A percentile compares a stretch with the other conserved stretches of the same genome.
Conservation (phyloP, 1,139 yeast genomes). For the Kodamaea ohmeri region DNA sequence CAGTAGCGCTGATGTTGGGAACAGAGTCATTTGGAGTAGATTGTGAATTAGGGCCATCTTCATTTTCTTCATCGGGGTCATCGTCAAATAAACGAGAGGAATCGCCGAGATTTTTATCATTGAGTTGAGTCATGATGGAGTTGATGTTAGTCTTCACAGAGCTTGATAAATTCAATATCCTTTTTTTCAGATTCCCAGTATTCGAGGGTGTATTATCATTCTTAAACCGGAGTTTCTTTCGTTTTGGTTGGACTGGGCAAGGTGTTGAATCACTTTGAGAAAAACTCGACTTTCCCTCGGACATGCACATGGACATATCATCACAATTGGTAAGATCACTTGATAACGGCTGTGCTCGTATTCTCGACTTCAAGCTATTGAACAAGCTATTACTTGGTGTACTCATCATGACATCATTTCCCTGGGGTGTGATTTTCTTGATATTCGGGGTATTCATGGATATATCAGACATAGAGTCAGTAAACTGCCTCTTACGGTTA, state of each 20-base stretch:
- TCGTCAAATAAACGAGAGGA: constrained; percentile 7
- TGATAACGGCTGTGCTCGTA: constrained; percentile 9
- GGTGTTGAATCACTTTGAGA: constrained; percentile 27
- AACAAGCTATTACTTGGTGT: constrained; percentile 7
- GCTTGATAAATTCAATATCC: constrained; percentile 19
- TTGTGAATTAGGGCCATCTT: constrained; percentile 1
- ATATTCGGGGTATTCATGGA: constrained; percentile 17
- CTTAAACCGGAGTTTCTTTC: constrained; percentile 21
- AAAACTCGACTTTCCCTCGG: constrained; percentile 19
- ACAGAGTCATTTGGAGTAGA: constrained; percentile 8
- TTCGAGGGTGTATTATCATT: constrained; percentile 21
- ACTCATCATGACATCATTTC: constrained; percentile 5
- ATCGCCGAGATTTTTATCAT: constrained; percentile 10
- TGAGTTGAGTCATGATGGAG: constrained; percentile 15
- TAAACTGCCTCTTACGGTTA: constrained; percentile 19
- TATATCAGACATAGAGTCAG: constrained; percentile 18
- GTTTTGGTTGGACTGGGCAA: constrained; percentile 24
- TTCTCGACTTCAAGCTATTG: constrained; percentile 6
- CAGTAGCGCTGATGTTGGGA: background rate
- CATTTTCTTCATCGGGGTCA: constrained; percentile 7
- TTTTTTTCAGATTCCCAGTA: constrained; percentile 14
- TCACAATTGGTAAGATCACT: constrained; percentile 4
- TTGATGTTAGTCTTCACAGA: constrained; percentile 17
- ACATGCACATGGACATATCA: constrained; percentile 18
- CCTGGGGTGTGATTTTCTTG: constrained; percentile 10